A percentile compares a stretch with the other conserved stretches of the same genome.
Evolutionary conservation across 441 rosid species (phyloP).

Genomic region (Jatropha podagrica): DNA sequence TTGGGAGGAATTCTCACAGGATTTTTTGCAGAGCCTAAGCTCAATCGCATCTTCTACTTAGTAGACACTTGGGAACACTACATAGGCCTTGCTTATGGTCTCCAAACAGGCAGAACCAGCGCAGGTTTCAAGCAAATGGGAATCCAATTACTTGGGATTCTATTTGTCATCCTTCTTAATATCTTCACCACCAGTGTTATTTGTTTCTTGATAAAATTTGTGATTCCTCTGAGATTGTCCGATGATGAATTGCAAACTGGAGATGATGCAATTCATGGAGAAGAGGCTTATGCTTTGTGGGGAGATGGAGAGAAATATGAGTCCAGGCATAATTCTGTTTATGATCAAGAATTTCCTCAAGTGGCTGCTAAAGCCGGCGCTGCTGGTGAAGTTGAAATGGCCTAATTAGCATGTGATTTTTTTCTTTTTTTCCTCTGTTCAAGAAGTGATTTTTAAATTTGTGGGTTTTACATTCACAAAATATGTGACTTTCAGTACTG

Average conservation of each 20-base stretch:
- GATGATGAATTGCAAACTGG: conserved; percentile 44
- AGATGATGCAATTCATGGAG: conserved; percentile 57
- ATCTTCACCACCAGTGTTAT: conserved; percentile 39
- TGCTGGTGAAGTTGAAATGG: conserved; percentile 41
- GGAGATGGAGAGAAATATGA: conserved; percentile 54
- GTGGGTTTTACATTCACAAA: neutral
- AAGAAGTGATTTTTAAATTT: neutral
- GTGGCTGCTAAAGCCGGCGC: conserved; percentile 25
- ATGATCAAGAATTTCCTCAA: conserved; percentile 37
- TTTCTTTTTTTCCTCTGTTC: neutral
- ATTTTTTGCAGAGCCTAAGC: conserved; percentile 53
- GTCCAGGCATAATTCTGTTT: conserved; percentile 34
- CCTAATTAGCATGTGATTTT: conserved; percentile 9
- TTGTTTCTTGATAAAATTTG: conserved; percentile 35
- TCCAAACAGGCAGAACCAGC: conserved; percentile 17
- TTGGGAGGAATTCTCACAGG: conserved; percentile 60
- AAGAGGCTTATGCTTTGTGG: conserved; percentile 47
- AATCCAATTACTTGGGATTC: conserved; percentile 41
- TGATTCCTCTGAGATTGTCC: conserved; percentile 44
- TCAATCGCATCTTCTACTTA: conserved; percentile 43
- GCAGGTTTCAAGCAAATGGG: conserved; percentile 53
- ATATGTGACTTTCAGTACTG: neutral
- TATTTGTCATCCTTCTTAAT: conserved; percentile 36
- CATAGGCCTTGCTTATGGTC: conserved; percentile 40
- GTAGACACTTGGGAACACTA: conserved; percentile 40